Evolutionary conservation across 2,329 filamentous ascomycete species (phyloP).

Genomic region (Pseudogymnoascus sp.): DNA sequence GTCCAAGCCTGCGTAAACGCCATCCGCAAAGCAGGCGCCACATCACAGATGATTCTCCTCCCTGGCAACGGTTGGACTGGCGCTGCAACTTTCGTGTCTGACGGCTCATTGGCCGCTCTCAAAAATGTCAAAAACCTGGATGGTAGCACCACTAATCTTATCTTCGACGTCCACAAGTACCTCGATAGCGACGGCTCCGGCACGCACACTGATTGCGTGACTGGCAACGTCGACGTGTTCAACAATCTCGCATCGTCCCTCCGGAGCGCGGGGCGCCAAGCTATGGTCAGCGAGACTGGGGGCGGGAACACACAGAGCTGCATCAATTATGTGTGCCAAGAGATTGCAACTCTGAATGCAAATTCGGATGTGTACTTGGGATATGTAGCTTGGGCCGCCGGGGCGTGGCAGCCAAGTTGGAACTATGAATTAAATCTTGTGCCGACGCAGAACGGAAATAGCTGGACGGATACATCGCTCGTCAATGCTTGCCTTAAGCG

Average conservation of each 20-base stretch:
- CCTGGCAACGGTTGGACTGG: conserved; percentile 55
- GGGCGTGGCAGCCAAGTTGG: no score
- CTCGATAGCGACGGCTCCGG: conserved; percentile 52
- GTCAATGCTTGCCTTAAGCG: no score
- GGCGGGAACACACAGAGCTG: conserved; percentile 30
- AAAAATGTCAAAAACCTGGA: conserved; percentile 51
- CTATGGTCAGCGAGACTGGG: conserved; percentile 47
- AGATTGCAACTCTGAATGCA: conserved; percentile 27
- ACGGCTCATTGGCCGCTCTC: conserved; percentile 45
- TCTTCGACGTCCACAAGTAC: conserved; percentile 56
- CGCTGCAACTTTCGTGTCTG: conserved; percentile 41
- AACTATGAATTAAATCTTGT: no score
- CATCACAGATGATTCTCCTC: conserved; percentile 54
- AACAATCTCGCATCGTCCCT: conserved; percentile 40
- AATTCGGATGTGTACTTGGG: background rate
- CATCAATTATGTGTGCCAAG: conserved; percentile 28
- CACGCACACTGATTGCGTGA: conserved; percentile 44
- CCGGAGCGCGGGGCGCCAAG: conserved; percentile 40
- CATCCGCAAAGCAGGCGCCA: conserved; percentile 59
- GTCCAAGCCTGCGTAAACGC: conserved; percentile 58
- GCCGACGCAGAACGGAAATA: no score
- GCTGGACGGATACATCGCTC: no score
- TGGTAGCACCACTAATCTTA: conserved; percentile 46
- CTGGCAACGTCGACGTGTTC: conserved; percentile 45
- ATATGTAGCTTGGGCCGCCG: no score